Evolutionary conservation across 169 alveolate genomes (phyloP).

Genomic region (Plasmodium knowlesi): DNA sequence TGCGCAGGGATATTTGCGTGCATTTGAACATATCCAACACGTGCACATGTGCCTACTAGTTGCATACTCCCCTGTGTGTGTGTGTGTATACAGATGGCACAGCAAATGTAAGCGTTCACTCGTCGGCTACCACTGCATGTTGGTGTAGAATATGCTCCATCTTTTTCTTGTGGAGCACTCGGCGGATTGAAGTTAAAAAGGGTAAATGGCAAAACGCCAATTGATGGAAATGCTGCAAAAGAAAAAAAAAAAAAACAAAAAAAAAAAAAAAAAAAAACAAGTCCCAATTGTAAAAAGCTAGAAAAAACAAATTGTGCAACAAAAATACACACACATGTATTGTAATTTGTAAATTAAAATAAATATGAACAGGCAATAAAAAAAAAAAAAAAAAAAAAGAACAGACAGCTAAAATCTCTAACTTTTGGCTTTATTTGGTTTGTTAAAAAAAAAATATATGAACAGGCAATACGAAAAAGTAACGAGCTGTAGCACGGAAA

Average conservation of each 20-base stretch:
- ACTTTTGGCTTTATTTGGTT: neutral
- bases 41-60: neutral
- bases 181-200: neutral
- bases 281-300: neutral
- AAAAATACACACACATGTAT: constrained; percentile 18
- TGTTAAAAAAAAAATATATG: neutral
- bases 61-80: neutral
- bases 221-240: neutral
- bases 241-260: neutral
- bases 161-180: neutral
- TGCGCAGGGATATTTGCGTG: neutral
- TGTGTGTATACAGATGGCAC: neutral
- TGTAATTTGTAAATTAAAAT: constrained; percentile 20
- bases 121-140: neutral
- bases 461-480: neutral
- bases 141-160: neutral
- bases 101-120: neutral
- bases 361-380: constrained; percentile 38
- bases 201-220: neutral
- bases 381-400: constrained; percentile 14
- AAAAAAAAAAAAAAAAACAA: neutral
- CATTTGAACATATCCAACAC: neutral
- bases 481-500: neutral
- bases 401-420: neutral
- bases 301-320: neutral